Conservation (phyloP, 192 early-diverging fungal species). For the Linnemannia zychae region DNA sequence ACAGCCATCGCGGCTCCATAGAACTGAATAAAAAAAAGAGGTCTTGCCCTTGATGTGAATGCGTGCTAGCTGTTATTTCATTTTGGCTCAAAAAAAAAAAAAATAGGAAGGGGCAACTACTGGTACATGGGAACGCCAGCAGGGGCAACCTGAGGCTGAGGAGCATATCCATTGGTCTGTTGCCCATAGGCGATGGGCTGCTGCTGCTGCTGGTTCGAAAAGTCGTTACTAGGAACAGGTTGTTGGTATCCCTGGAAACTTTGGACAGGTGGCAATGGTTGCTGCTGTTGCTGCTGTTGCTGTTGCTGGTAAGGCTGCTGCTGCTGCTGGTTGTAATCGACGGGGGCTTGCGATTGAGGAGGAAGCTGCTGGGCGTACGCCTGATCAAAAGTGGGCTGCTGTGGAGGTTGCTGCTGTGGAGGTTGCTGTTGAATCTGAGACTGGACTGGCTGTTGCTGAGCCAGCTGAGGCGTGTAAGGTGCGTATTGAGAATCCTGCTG, state of each 20-base stretch:
- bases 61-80: not conserved
- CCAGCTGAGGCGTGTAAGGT: conserved; percentile 37
- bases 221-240: conserved; percentile 15
- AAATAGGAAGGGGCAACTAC: not conserved
- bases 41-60: too few relatives aligned
- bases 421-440: conserved; percentile 19
- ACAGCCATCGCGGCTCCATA: not conserved
- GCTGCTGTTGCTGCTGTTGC: conserved; percentile 38
- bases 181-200: conserved; percentile 25
- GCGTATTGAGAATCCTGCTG: conserved; percentile 33
- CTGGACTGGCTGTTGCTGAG: conserved; percentile 26
- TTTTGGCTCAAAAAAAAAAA: not conserved
- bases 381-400: conserved; percentile 43
- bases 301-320: conserved; percentile 48
- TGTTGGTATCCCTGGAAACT: conserved; percentile 49
- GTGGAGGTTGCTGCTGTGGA: conserved; percentile 38
- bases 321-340: conserved; percentile 43
- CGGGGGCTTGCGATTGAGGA: conserved; percentile 25
- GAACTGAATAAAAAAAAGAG: not conserved
- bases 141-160: conserved; percentile 35
- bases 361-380: conserved; percentile 19
- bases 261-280: conserved; percentile 24
- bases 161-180: conserved; percentile 26
- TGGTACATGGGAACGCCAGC: conserved; percentile 25
- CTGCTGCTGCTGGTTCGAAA: conserved; percentile 36